Evolutionary conservation across 805 yeast species (phyloP).

Genomic region (Yamadazyma akitaensis): DNA sequence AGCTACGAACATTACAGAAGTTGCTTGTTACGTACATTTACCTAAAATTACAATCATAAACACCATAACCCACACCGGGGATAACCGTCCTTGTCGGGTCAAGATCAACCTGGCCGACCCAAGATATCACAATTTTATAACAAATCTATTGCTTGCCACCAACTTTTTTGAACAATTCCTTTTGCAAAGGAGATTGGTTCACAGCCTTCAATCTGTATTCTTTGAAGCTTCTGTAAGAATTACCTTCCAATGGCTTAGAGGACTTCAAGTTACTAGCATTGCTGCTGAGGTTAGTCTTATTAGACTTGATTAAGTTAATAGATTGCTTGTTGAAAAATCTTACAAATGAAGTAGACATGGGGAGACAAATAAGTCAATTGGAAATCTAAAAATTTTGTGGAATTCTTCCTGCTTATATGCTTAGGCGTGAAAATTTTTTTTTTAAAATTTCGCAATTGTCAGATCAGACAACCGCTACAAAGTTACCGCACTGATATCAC

Average conservation of each 20-base stretch:
- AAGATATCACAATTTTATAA: background rate
- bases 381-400: background rate
- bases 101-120: background rate
- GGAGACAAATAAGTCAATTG: background rate
- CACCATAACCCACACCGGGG: background rate
- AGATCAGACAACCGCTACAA: background rate
- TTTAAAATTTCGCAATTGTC: background rate
- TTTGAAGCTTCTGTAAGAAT: slow-evolving; percentile 39
- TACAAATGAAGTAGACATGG: slow-evolving; percentile 3
- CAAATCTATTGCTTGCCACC: background rate
- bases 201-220: slow-evolving; percentile 42
- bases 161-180: slow-evolving; percentile 10
- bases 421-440: background rate
- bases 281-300: slow-evolving; percentile 1
- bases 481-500: background rate
- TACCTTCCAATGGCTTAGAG: slow-evolving; percentile 8
- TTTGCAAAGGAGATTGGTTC: slow-evolving; percentile 37
- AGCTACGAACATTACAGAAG: background rate
- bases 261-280: slow-evolving; percentile 3
- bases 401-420: background rate
- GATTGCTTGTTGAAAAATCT: slow-evolving; percentile 8
- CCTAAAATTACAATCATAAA: background rate
- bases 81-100: too few relatives aligned
- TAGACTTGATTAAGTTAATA: slow-evolving; percentile 7
- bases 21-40: background rate